phyloP scores from a whole-genome alignment of 129 eudicot species.

The Artemisia annua region DNA sequence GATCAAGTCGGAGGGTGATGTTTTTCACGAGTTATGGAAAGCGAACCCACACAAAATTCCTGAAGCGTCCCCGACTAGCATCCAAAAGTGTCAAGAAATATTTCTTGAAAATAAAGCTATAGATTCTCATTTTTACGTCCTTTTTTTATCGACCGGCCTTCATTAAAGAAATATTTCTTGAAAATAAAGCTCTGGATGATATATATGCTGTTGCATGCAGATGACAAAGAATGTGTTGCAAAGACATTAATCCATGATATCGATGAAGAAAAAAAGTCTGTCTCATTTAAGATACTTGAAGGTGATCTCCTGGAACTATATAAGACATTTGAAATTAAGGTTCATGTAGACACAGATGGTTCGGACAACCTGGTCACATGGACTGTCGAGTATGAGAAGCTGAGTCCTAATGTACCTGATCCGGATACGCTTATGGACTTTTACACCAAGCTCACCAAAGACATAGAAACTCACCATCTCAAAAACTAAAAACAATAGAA shows the following conservation, averaged over 20 bases:
- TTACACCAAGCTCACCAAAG: constrained; percentile 22
- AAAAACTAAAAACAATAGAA: constrained; percentile 13
- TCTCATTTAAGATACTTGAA: constrained; percentile 24
- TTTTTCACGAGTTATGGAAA: constrained; percentile 37
- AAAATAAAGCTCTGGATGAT: neutral
- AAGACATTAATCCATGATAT: constrained; percentile 20
- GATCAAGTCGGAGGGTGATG: constrained; percentile 34
- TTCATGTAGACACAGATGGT: constrained; percentile 29
- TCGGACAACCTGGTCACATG: constrained; percentile 26
- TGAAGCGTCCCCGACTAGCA: constrained; percentile 22
- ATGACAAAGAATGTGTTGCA: constrained; percentile 26
- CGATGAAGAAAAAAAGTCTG: constrained; percentile 25
- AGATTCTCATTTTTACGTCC: too few species aligned
- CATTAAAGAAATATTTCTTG: too few species aligned
- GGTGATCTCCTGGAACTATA: constrained; percentile 31
- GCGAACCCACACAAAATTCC: constrained; percentile 33
- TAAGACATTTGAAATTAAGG: constrained; percentile 19
- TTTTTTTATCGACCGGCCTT: too few species aligned
- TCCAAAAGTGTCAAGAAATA: constrained; percentile 44
- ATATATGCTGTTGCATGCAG: constrained; percentile 1
- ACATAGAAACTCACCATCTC: constrained; percentile 29
- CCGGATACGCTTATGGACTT: constrained; percentile 29
- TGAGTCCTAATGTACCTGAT: constrained; percentile 29
- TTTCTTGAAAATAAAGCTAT: too few species aligned
- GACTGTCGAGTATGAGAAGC: constrained; percentile 34